Evolutionary conservation across 2,329 filamentous ascomycete species (phyloP), one percentile per base, ranked within the genome.

Genomic region (Fusarium sp.): DNA sequence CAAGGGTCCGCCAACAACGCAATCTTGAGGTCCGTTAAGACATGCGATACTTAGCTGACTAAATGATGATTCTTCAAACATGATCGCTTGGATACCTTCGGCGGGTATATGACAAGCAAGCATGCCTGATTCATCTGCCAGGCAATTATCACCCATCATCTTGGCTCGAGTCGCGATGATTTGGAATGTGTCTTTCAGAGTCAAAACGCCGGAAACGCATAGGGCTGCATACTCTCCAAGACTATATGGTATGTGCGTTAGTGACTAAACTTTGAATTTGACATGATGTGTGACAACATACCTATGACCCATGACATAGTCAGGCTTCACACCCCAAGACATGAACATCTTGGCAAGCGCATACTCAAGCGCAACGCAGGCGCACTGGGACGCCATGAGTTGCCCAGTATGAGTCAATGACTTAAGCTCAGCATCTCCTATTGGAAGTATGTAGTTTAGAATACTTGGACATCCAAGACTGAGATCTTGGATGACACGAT

Each of bases 291-390:
- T n/a, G n/a, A n/a, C n/a, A n/a, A n/a, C 55, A 27, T 25, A 58
- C 55, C 56, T 58, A 18, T 58, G 56, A 4, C 56, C 56, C 2
- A 58, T n/a, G 6, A 58, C 18, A 37, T 45, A 53, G 13, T 58
- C 6, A 6, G 56, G 40, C 7, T 45, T 53, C 10, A 58, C 22
- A 6, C 40, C 56, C 46, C 40, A 45, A n/a, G 46, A 53, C 9
- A 45, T 53, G 4, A 52, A 40, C 1, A n/a, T 11, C 11, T 29
- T 42, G 9, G 56, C 37, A 1, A 58, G 56, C 3, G 56, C 46
- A 34, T 53, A 53, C 22, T 58, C 37, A 3, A 58, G 12, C 2
- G 47, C 40, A 10, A 52, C 9, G 4, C 46, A 53, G 6, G 46
- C 56, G 18, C 46, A 53, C 12, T 58, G 56, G 1, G 47, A 44